phyloP scores from a whole-genome alignment of 83 land plant genomes.

The Diphasiastrum complanatum region DNA sequence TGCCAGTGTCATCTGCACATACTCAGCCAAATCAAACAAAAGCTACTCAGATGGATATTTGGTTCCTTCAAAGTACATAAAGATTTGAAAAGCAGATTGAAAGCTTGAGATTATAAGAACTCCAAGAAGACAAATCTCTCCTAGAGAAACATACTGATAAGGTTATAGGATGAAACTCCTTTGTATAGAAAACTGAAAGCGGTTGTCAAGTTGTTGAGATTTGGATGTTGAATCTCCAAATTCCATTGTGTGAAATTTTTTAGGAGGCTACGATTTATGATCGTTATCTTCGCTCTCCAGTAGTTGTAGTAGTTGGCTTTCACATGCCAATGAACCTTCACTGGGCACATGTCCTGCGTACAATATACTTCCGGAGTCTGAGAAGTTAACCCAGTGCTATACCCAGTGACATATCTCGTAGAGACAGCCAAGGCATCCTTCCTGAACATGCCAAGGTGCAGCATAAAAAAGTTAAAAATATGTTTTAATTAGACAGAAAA shows the following conservation, averaged over 20 bases:
- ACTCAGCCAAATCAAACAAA: neutral
- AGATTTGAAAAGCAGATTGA: neutral
- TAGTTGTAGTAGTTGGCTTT: conserved; percentile 52
- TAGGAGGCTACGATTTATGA: conserved; percentile 48
- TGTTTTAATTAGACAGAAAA: no score
- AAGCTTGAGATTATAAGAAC: neutral
- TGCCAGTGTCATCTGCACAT: conserved; percentile 69
- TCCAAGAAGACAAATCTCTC: neutral
- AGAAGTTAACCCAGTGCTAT: no score
- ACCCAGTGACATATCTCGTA: no score
- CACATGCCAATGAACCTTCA: conserved; percentile 58
- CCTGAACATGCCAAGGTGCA: no score
- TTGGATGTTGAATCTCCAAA: conserved; percentile 52
- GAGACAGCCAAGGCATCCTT: no score
- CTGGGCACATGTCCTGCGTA: conserved; percentile 56
- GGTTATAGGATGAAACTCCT: conserved; percentile 33
- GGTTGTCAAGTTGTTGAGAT: conserved; percentile 42
- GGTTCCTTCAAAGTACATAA: neutral
- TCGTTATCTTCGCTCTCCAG: conserved; percentile 51
- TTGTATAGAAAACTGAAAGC: conserved; percentile 51
- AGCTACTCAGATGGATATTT: neutral
- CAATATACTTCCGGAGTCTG: conserved; percentile 42
- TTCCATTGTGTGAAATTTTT: conserved; percentile 57
- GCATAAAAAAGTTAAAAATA: no score
- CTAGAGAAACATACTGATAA: conserved; percentile 52